Evolutionary conservation across 1,284 basidiomycete species (phyloP).

Genomic region (Mycena citricolor): DNA sequence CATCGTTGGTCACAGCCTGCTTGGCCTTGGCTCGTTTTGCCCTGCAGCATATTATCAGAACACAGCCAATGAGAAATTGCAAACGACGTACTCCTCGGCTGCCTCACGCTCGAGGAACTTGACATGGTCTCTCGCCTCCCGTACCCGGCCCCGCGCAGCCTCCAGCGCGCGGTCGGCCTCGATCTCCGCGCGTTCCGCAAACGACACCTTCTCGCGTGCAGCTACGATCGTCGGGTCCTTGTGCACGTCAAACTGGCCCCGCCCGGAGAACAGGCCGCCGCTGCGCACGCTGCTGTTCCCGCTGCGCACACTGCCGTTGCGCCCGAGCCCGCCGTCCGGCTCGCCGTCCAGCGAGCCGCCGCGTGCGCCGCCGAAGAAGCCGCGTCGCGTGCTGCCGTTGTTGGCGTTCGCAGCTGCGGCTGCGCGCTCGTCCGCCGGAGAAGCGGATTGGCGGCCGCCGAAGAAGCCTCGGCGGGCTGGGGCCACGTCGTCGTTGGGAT

Average conservation of each 20-base stretch:
- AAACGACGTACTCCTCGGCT: conserved; percentile 51
- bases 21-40: conserved; percentile 56
- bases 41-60: too few relatives aligned
- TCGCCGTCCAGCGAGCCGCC: conserved; percentile 23
- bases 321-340: conserved; percentile 21
- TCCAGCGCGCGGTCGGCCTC: conserved; percentile 54
- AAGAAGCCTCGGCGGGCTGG: conserved; percentile 11
- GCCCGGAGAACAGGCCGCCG: conserved; percentile 13
- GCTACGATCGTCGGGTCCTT: conserved; percentile 21
- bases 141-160: conserved; percentile 45
- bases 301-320: conserved; percentile 7
- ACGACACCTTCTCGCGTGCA: conserved; percentile 25
- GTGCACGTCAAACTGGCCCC: conserved; percentile 10
- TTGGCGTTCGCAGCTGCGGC: conserved; percentile 19
- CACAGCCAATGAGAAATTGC: too few relatives aligned
- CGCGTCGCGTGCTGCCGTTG: too few relatives aligned
- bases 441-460: conserved; percentile 25
- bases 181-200: conserved; percentile 55
- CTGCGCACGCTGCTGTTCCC: conserved; percentile 13
- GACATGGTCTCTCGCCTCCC: conserved; percentile 54
- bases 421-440: too few relatives aligned
- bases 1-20: conserved; percentile 55
- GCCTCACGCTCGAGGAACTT: conserved; percentile 53
- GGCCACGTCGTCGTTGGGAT: conserved; percentile 13
- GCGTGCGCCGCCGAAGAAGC: conserved; percentile 32